These are phyloP conservation scores for Flaveria ramosissima DNA, from an alignment of 129 eudicot genomes.

Conservation along the genomic window DNA sequence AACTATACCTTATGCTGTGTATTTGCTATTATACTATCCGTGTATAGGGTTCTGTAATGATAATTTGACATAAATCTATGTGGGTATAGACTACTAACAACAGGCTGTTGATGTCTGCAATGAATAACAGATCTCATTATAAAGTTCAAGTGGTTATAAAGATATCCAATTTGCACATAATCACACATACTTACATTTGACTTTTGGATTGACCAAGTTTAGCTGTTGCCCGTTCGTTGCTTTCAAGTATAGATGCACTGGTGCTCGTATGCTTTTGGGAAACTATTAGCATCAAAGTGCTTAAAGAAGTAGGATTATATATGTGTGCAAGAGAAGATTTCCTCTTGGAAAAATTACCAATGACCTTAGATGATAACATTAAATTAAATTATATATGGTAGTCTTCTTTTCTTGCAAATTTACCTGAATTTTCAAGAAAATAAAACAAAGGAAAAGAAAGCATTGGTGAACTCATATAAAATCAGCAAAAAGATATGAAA, in stretches of 20 bases:
- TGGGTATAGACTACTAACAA: constrained; percentile 21
- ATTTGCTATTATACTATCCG: constrained; percentile 14
- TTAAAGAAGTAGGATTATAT: constrained; percentile 20
- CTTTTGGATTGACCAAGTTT: constrained; percentile 7
- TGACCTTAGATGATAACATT: constrained; percentile 40
- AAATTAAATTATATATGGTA: background rate
- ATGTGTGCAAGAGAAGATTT: constrained; percentile 11
- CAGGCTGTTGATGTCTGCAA: constrained; percentile 26
- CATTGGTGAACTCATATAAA: too few species aligned
- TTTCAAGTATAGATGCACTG: background rate
- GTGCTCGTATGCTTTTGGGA: constrained; percentile 18
- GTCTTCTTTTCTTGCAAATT: constrained; percentile 11
- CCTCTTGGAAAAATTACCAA: constrained; percentile 25
- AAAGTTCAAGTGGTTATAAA: background rate
- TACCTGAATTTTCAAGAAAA: constrained; percentile 13
- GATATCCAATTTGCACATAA: background rate
- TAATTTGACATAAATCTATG: constrained; percentile 25
- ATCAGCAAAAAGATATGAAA: too few species aligned
- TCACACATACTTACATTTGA: constrained; percentile 31
- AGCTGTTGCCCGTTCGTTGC: too few species aligned
- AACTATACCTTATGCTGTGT: constrained; percentile 46
- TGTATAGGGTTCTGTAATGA: constrained; percentile 33
- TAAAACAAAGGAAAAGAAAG: background rate
- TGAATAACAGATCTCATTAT: background rate
- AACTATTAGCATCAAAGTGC: constrained; percentile 21